A percentile compares a stretch with the other conserved stretches of the same genome.
Conservation (phyloP, 2,329 filamentous ascomycete genomes). For the Polychaeton citri region DNA sequence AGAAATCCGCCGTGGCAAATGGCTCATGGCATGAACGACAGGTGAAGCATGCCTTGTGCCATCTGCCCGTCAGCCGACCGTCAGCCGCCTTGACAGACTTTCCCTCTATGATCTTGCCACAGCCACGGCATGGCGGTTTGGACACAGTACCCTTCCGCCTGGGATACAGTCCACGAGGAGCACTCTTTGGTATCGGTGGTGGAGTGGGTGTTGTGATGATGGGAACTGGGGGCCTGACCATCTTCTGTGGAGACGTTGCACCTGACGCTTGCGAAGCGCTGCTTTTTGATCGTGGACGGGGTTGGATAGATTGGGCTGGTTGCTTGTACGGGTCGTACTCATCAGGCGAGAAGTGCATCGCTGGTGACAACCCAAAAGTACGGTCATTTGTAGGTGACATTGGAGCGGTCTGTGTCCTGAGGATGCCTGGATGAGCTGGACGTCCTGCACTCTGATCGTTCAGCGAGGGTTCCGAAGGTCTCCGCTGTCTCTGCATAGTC, state of each 20-base stretch:
- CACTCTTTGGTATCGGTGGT: background rate
- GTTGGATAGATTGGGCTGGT: slow-evolving; percentile 2
- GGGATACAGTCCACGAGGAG: background rate
- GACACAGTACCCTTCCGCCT: slow-evolving; percentile 17
- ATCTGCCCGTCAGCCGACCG: slow-evolving; percentile 79
- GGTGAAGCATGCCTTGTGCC: slow-evolving; percentile 90
- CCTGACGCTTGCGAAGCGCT: slow-evolving; percentile 3
- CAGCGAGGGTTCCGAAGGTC: no score
- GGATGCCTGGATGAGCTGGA: background rate
- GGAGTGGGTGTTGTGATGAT: background rate
- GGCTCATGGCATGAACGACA: slow-evolving; percentile 71
- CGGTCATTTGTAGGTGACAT: background rate
- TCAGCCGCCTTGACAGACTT: slow-evolving; percentile 93
- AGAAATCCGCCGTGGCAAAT: slow-evolving; percentile 82
- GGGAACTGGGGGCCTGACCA: background rate
- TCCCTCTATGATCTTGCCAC: slow-evolving; percentile 62
- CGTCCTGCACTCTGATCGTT: background rate
- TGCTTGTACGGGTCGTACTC: slow-evolving; percentile 8
- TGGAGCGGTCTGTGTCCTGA: background rate
- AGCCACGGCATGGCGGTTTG: slow-evolving; percentile 74
- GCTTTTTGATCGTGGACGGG: slow-evolving; percentile 5
- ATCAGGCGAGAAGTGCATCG: background rate
- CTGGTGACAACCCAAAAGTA: background rate
- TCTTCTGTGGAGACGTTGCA: slow-evolving; percentile 1
- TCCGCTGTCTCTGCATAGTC: no score